A percentile compares a stretch with the other conserved stretches of the same genome.
These are phyloP conservation scores for Neurospora sp. DNA, from an alignment of 495 filamentous ascomycete genomes.

Conservation along the genomic window DNA sequence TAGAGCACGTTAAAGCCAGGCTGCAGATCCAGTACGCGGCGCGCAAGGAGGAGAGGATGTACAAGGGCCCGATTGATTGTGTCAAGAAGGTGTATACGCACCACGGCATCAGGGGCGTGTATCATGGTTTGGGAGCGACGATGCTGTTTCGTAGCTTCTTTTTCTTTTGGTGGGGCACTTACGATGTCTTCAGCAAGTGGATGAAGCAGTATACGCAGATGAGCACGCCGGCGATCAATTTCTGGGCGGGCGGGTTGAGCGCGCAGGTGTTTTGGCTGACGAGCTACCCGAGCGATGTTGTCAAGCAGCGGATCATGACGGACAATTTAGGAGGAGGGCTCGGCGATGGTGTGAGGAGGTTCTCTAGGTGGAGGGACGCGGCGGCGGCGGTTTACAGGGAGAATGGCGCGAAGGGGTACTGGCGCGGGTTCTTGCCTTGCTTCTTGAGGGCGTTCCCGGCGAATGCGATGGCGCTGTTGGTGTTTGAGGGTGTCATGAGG, in stretches of 20 bases:
- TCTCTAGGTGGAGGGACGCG: conserved; percentile 70
- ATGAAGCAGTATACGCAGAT: conserved; percentile 58
- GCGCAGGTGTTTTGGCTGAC: conserved; percentile 92
- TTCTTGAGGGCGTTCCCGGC: conserved; percentile 92
- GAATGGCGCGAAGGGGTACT: conserved; percentile 68
- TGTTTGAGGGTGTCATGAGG: conserved; percentile 89
- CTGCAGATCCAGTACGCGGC: conserved; percentile 86
- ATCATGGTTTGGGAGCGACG: conserved; percentile 76
- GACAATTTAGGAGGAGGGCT: conserved; percentile 67
- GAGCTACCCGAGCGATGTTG: conserved; percentile 85
- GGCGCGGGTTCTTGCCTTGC: conserved; percentile 89
- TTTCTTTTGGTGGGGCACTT: conserved; percentile 95
- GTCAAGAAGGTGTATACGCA: conserved; percentile 49
- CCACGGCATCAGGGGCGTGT: conserved; percentile 72
- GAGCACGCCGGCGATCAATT: conserved; percentile 74
- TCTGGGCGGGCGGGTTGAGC: conserved; percentile 90
- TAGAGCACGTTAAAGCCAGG: conserved; percentile 92
- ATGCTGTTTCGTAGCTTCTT: conserved; percentile 86
- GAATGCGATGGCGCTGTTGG: conserved; percentile 87
- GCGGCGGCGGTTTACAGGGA: conserved; percentile 67
- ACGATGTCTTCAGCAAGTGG: conserved; percentile 67
- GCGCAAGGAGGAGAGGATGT: conserved; percentile 61
- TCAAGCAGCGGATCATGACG: conserved; percentile 98
- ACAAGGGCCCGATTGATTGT: conserved; percentile 82
- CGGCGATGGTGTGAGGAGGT: conserved; percentile 57